phyloP scores from a whole-genome alignment of 2,329 filamentous ascomycete genomes.

The Nakataea oryzae region DNA sequence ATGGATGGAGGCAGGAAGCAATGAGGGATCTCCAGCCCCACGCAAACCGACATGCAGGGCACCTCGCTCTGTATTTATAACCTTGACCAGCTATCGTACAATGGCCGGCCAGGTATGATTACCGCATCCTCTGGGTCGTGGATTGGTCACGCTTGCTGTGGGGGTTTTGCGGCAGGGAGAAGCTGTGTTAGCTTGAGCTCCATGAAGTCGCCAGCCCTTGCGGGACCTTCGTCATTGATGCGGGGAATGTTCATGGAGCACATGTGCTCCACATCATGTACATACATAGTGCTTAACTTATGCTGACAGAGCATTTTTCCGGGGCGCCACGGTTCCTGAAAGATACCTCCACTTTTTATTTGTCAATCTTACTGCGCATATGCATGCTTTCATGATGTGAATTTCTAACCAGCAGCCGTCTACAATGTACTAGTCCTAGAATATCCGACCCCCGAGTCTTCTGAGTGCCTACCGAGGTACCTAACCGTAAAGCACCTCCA shows the following conservation, averaged over 20 bases:
- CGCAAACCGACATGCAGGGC: neutral
- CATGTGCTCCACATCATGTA: neutral
- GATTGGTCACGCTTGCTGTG: no score
- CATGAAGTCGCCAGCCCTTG: neutral
- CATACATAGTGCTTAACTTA: neutral
- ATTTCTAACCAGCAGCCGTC: neutral
- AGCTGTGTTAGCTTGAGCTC: neutral
- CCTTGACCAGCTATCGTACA: neutral
- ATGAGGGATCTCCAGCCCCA: neutral
- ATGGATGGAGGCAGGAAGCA: neutral
- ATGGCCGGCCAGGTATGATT: no score
- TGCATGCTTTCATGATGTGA: neutral
- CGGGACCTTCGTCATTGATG: neutral
- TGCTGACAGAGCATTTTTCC: neutral
- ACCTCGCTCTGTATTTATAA: neutral
- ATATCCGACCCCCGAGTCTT: no score
- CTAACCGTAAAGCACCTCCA: no score
- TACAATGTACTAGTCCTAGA: no score
- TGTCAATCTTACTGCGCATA: neutral
- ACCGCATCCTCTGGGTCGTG: no score
- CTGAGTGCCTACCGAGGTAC: no score
- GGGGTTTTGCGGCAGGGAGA: no score
- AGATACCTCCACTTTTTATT: neutral
- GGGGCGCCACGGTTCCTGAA: no score
- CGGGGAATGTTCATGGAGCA: neutral